Base-by-base conservation (phyloP, 352 stramenopile genomes). In the Globisporangium radiosum region DNA sequence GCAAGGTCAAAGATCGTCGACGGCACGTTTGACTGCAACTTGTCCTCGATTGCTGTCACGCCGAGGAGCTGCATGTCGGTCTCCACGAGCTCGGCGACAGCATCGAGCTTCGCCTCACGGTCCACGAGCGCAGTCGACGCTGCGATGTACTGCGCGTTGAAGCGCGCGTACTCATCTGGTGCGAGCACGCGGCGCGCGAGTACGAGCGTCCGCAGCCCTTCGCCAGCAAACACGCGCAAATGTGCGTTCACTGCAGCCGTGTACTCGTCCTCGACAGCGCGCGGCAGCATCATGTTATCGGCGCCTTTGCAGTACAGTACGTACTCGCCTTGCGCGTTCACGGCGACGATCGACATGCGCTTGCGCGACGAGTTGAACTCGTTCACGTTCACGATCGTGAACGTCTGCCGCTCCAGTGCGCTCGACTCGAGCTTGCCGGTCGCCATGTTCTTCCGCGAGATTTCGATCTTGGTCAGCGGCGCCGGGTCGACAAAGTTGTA, bases 21-120 rank as follows among this genome's bases (percentile, higher is more conserved):
- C 6, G 94, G 92, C 6, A 99, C 96, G 36, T 83, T 81, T 42
- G 97, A 89, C 72, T 99, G 96, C 0, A 99, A 65, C 64, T 95
- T 96, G 73, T 98, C 96, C 79, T 99, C 96, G 65, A 98, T 98
- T 0, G 92, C 95, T 0, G 93, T 98, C 17, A 95, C 91, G 43
- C 95, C 96, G 10, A 98, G 71, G 52, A 98, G 66, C 38, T 68
- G 71, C 71, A 97, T 73, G 8, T 90, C 60, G 37, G 68, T 73
- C 67, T 97, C 88, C 8, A 96, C 63, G 47, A 79, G 48, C 52
- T 79, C 68, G 13, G 88, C 76, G 47, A 78, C 78, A 13, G 68
- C 72, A 52, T 86, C 76, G 7, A 87, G 62, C 44, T 79, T 78
- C 4, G 49, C 59, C 53, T 89, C 77, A 6, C 84, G 64, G 47